Evolutionary conservation across 805 yeast species (phyloP).

Genomic region (Kodamaea kakaduensis): DNA sequence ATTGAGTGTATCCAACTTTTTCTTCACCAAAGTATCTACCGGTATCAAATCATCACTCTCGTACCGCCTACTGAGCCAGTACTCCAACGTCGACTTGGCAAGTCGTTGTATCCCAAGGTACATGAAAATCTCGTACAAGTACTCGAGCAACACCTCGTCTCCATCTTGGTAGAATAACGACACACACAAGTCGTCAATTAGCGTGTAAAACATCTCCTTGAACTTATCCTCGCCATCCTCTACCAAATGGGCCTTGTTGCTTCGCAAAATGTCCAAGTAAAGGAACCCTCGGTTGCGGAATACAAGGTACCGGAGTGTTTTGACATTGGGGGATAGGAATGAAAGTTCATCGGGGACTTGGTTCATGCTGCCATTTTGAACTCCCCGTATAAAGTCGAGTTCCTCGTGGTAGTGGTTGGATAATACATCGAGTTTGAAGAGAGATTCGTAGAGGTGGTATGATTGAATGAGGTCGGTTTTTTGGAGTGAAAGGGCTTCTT

Average conservation of each 20-base stretch:
- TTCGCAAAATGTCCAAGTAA: conserved; percentile 42
- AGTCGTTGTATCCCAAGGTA: conserved; percentile 47
- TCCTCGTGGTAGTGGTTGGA: conserved; percentile 41
- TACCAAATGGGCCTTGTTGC: conserved; percentile 5
- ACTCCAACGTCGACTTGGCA: conserved; percentile 56
- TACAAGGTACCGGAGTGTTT: conserved; percentile 69
- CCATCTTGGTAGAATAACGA: conserved; percentile 66
- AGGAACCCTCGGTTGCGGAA: conserved; percentile 80
- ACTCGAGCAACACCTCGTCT: conserved; percentile 50
- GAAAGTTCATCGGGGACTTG: conserved; percentile 37
- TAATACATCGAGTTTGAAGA: conserved; percentile 69
- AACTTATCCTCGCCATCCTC: conserved; percentile 10
- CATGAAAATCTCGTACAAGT: conserved; percentile 48
- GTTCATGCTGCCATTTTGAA: conserved; percentile 35
- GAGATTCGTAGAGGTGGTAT: conserved; percentile 48
- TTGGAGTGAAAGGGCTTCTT: conserved; percentile 58
- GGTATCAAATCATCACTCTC: conserved; percentile 42
- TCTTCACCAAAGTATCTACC: conserved; percentile 9
- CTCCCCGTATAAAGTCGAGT: conserved; percentile 31
- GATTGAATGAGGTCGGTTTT: conserved; percentile 47
- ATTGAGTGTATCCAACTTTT: conserved; percentile 6
- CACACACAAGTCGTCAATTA: conserved; percentile 58
- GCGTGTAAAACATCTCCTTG: conserved; percentile 35
- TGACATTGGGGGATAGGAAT: conserved; percentile 62
- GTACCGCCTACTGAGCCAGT: conserved; percentile 42